These are phyloP conservation scores for Chimonanthus salicifolius DNA, from an alignment of 164 flowering plant species.

Conservation along the genomic window DNA sequence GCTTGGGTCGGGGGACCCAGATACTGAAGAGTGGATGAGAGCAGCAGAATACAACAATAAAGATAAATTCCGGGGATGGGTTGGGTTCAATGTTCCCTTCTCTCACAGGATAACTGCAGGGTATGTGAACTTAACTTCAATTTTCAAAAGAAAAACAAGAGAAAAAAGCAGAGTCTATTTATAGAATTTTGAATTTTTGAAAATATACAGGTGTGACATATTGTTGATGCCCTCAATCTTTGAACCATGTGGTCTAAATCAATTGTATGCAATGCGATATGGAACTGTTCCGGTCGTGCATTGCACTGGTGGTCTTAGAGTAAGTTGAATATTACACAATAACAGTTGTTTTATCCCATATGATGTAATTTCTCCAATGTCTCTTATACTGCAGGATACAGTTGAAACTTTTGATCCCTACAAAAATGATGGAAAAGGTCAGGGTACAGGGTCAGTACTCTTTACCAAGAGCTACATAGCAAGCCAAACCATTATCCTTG, in stretches of 20 bases:
- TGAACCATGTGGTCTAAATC: slow-evolving; percentile 97
- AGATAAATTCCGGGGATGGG: slow-evolving; percentile 94
- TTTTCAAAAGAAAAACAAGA: not conserved
- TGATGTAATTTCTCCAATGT: not conserved
- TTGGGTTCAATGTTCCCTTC: slow-evolving; percentile 86
- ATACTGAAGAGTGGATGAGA: slow-evolving; percentile 89
- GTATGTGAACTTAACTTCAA: slow-evolving; percentile 30
- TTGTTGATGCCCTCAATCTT: slow-evolving; percentile 96
- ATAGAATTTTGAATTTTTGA: slow-evolving; percentile 1
- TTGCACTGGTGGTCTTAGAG: slow-evolving; percentile 90
- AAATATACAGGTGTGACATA: slow-evolving; percentile 75
- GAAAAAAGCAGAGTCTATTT: not conserved
- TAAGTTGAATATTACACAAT: slow-evolving; percentile 29
- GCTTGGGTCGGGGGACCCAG: slow-evolving; percentile 89
- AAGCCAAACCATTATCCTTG: not conserved
- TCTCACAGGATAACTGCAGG: slow-evolving; percentile 94
- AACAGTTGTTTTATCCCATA: not conserved
- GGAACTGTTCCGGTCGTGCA: slow-evolving; percentile 95
- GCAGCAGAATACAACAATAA: slow-evolving; percentile 43
- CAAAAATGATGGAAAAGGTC: slow-evolving; percentile 49
- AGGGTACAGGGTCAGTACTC: slow-evolving; percentile 78
- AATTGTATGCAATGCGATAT: slow-evolving; percentile 95
- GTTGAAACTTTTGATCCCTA: slow-evolving; percentile 74
- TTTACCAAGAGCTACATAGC: not conserved
- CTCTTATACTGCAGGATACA: slow-evolving; percentile 55